phyloP scores from a whole-genome alignment of 2,329 filamentous ascomycete species.

The Domatiomyces catenatus region DNA sequence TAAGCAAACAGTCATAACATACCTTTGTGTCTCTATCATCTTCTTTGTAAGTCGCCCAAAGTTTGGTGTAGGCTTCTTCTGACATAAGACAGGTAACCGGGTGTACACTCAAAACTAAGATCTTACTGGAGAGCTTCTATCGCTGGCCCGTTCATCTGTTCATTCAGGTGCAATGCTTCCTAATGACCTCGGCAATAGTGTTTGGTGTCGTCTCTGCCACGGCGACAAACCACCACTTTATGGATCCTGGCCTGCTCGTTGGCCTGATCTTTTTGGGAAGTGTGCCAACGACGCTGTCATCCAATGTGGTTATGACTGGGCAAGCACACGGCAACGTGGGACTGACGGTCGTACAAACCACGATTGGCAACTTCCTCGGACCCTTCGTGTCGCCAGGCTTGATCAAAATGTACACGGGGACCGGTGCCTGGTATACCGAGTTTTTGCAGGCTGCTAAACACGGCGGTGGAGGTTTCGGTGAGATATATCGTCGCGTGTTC shows the following conservation, averaged over 20 bases:
- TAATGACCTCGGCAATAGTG: slow-evolving; percentile 49
- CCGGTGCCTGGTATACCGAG: slow-evolving; percentile 36
- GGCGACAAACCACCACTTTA: slow-evolving; percentile 33
- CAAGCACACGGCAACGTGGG: slow-evolving; percentile 53
- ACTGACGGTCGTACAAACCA: slow-evolving; percentile 51
- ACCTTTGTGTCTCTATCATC: slow-evolving; percentile 48
- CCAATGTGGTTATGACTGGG: slow-evolving; percentile 59
- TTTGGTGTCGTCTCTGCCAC: slow-evolving; percentile 40
- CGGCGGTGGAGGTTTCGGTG: slow-evolving; percentile 37
- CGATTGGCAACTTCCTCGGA: slow-evolving; percentile 54
- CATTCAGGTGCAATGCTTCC: slow-evolving; percentile 52
- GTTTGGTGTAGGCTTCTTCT: too few species aligned
- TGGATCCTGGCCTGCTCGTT: slow-evolving; percentile 50
- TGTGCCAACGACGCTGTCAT: slow-evolving; percentile 57
- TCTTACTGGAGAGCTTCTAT: slow-evolving; percentile 44
- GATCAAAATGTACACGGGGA: slow-evolving; percentile 45
- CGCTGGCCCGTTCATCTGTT: slow-evolving; percentile 55
- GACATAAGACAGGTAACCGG: slow-evolving; percentile 35
- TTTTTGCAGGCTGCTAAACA: slow-evolving; percentile 35
- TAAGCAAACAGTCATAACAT: slow-evolving; percentile 42
- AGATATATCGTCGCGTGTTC: slow-evolving; percentile 52
- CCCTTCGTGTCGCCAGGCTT: slow-evolving; percentile 52
- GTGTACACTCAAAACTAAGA: slow-evolving; percentile 48
- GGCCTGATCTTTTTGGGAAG: slow-evolving; percentile 53
- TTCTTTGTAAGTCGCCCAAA: slow-evolving; percentile 42